Base-by-base conservation (phyloP, 73 alveolate species). In the Blepharisma japonicum region DNA sequence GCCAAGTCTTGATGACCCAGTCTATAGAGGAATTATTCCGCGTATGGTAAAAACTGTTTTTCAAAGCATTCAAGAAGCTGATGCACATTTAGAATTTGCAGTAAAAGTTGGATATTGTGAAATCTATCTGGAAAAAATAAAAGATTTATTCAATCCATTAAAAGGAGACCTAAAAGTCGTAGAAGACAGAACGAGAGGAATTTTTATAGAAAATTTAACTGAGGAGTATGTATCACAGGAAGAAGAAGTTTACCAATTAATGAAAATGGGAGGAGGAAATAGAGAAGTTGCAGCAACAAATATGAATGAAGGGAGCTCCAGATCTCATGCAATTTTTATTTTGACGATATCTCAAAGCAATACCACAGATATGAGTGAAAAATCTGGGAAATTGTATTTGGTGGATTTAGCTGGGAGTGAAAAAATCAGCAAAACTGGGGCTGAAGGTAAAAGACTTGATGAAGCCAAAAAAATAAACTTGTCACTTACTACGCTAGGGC, bases 311-410 rank as follows among this genome's bases (percentile, higher is more conserved):
- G 97, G 92, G 23, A 88, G 97, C 6, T 88, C 97, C 18, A 68
- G 98, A 54, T 88, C 97, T 6, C 99, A 96, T 87, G 98, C 99
- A 5, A 98, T 96, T 55, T 96, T 96, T 91, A 96, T 94, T 78
- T 92, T 96, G 46, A 96, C 84, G 47, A 98, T 96, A 9, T 86
- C 93, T 83, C 81, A 91, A 61, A 78, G 94, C 14, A 94, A 94
- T 66, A 82, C 89, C 6, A n/a, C 79, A 23, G 87, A 79, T 0
- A 83, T 55, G 54, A 81, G 79, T 20, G 87, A 79, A 5, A 90
- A 80, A 76, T 82, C 85, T 4, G 96, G 96, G 7, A 90, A 81
- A 77, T 79, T 90, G 47, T 83, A 88, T 81, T 81, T 90, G 68
- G 97, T 90, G 0, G 97, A 91, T 85, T 80, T 91, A 50, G 97